Evolutionary conservation across 352 stramenopile species (phyloP).

Genomic region (Thalassiosira pacifica): DNA sequence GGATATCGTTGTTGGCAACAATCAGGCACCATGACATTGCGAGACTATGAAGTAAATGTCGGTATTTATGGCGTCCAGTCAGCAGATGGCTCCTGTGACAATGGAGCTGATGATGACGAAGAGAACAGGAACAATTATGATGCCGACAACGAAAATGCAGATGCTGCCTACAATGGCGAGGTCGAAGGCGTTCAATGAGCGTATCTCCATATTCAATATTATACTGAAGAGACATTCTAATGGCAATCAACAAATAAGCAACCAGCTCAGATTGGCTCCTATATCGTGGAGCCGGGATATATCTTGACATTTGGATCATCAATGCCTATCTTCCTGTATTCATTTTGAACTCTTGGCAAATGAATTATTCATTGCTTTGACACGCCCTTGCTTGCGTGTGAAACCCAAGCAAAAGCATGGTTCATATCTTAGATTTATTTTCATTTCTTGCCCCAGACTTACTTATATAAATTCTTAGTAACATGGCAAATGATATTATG

Average conservation of each 20-base stretch:
- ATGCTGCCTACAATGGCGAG: slow-evolving; percentile 23
- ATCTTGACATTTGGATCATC: background rate
- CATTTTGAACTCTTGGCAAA: background rate
- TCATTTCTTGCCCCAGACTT: slow-evolving; percentile 7
- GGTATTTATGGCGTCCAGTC: slow-evolving; percentile 52
- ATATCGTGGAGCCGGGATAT: background rate
- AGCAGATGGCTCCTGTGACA: slow-evolving; percentile 49
- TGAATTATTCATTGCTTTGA: slow-evolving; percentile 19
- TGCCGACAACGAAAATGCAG: slow-evolving; percentile 2
- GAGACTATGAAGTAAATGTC: slow-evolving; percentile 45
- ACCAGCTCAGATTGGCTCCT: background rate
- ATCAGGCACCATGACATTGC: slow-evolving; percentile 54
- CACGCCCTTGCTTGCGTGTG: background rate
- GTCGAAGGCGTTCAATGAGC: slow-evolving; percentile 13
- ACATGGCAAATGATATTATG: background rate
- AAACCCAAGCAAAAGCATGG: slow-evolving; percentile 5
- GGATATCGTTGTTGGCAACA: slow-evolving; percentile 48
- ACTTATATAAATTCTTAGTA: background rate
- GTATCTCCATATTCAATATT: background rate
- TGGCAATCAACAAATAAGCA: background rate
- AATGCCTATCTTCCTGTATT: slow-evolving; percentile 15
- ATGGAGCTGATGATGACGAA: slow-evolving; percentile 24
- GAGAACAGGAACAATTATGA: slow-evolving; percentile 36
- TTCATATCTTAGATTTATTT: background rate
- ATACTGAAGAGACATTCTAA: too few relatives aligned